Base-by-base conservation (phyloP, 169 alveolate genomes). In the Eimeria sp. region DNA sequence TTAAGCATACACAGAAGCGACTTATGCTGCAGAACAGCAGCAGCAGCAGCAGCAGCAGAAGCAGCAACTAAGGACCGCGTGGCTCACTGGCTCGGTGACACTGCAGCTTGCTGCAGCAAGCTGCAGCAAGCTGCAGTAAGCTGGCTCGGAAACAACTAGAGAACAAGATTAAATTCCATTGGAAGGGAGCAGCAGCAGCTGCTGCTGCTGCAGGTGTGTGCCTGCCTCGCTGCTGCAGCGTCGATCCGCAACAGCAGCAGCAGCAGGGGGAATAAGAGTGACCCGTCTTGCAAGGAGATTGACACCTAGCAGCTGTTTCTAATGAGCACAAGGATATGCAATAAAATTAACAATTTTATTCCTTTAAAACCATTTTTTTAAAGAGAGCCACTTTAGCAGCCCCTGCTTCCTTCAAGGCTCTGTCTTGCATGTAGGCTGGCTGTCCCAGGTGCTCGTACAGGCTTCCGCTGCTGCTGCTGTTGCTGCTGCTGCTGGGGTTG, bases 231-330 rank as follows among this genome's bases (percentile, higher is more conserved):
- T 16, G 84, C 84, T 73, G 84, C 84, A 40, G 84, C 84, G 30
- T 73, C 84, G 84, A 73, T 73, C 58, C 84, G 84, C 75, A 65
- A 40, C 75, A 20, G 40, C 75, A 65, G 75, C 75, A 65, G 75
- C 84, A 30, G 84, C 84, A 72, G 82, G 49, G 84, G 84, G 84
- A n/a, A 10, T 14, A 14, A 9, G 84, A 73, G 84, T 73, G 84
- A 73, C 84, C 84, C 43, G 84, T 73, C 84, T 57, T 34, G 30
- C 30, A 65, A 4, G 84, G 84, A 40, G 84, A 40, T 34, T 34
- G 84, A 34, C 54, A 5, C 30, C 84, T 40, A 7, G 84, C 57
- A 16, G 84, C 84, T 73, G 84, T 27, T 40, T 54, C 84, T 16
- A 57, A 20, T 73, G 25, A 65, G 34, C 75, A 25, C 14, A 25